Base-by-base conservation (phyloP, 352 stramenopile species). In the Phytophthora fragariae region DNA sequence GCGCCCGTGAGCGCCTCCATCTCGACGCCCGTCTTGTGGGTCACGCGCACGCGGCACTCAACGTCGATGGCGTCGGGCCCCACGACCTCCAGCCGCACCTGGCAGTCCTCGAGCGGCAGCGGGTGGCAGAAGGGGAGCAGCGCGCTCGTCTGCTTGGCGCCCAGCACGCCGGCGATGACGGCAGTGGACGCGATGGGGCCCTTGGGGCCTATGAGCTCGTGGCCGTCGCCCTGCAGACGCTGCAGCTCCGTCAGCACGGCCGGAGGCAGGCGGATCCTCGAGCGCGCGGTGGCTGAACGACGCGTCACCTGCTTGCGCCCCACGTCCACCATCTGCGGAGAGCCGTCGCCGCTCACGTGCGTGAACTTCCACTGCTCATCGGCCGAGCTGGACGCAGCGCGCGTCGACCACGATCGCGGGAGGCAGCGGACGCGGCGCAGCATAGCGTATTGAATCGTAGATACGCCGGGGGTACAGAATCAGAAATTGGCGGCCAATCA, bases 1-100 rank as follows among this genome's bases (percentile, higher is more conserved):
- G 92, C 96, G 31, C 97, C 97, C 17, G 91, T 98, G 37, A 99
- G 84, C 46, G 97, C 97, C 76, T 98, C 92, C 94, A 98, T 98
- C 81, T 98, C 95, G 9, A 98, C 95, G 53, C 96, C 96, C 0
- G 97, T 99, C 75, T 97, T 97, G 77, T 98, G 92, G 17, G 92
- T 98, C 49, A 98, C 94, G 35, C 81, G 78, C 67, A 97, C 97
- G 21, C 88, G 83, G 70, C 92, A 98, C 62, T 97, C 85, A 66
- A 98, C 73, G 56, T 85, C 89, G 56, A 98, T 91, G 15, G 83
- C 73, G 53, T 87, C 82, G 2, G 76, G 58, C 6, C 65, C 73
- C 33, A 76, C 69, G 3, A 97, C 77, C 49, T 85, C 19, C 62
- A 98, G 90, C n/a, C 82, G 62, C 21, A 99, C 77, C 59, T 98